A percentile compares a stretch with the other conserved stretches of the same genome.
These are phyloP conservation scores for Fraxinus latifolia DNA, from an alignment of 305 asterid genomes.

Conservation along the genomic window DNA sequence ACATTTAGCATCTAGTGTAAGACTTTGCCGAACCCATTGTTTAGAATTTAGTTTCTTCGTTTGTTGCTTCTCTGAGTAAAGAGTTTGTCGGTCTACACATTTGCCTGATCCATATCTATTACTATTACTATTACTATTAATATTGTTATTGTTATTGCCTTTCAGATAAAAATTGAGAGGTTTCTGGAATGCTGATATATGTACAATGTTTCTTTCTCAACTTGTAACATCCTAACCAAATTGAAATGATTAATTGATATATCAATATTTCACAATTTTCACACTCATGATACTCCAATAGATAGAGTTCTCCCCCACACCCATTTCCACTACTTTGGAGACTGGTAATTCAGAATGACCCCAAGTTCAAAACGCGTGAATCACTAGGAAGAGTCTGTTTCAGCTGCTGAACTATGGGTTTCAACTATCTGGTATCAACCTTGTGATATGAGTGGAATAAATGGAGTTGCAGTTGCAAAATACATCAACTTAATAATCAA, in stretches of 20 bases:
- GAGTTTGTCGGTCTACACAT: background rate
- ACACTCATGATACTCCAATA: background rate
- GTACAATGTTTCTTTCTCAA: background rate
- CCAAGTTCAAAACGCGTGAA: background rate
- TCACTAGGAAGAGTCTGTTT: background rate
- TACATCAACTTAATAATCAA: constrained; percentile 9
- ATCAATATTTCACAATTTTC: background rate
- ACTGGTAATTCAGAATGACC: background rate
- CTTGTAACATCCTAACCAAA: background rate
- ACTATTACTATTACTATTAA: background rate
- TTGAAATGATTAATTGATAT: background rate
- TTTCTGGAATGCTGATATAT: background rate
- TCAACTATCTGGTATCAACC: background rate
- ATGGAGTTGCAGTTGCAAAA: constrained; percentile 6
- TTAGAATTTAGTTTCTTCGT: background rate
- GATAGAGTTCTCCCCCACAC: background rate
- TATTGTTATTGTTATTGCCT: background rate
- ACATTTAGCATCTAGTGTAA: background rate
- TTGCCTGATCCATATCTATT: background rate
- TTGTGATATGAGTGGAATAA: constrained; percentile 1
- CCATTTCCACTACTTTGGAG: background rate
- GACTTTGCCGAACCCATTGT: background rate
- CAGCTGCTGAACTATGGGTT: background rate
- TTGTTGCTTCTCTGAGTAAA: background rate
- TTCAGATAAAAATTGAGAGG: background rate